Evolutionary conservation across 495 filamentous ascomycete genomes (phyloP).

Genomic region (Lasiosphaeria hispida): DNA sequence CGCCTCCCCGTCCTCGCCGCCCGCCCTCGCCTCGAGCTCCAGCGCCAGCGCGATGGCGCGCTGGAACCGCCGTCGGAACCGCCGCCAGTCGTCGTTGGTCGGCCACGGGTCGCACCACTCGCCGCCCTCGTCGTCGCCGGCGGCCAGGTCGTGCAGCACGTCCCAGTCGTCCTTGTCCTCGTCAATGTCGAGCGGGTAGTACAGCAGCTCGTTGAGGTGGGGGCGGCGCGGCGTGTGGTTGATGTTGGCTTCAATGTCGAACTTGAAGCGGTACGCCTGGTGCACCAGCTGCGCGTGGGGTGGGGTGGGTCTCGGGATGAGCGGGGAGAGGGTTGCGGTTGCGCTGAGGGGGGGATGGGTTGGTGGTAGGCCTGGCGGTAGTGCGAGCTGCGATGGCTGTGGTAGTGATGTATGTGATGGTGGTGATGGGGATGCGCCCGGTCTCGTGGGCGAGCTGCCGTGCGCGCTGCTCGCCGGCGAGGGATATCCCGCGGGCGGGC

Average conservation of each 20-base stretch:
- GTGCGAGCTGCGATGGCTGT: not conserved
- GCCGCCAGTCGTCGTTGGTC: conserved; percentile 40
- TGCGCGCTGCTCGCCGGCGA: not conserved
- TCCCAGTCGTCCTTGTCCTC: conserved; percentile 35
- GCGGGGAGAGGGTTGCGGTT: not conserved
- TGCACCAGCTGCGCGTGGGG: conserved; percentile 31
- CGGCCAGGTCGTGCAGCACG: conserved; percentile 15
- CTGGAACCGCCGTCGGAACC: conserved; percentile 37
- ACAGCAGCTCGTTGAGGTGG: conserved; percentile 42
- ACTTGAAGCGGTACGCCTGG: conserved; percentile 51
- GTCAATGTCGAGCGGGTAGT: conserved; percentile 40
- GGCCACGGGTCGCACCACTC: conserved; percentile 42
- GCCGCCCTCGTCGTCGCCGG: conserved; percentile 19
- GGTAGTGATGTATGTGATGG: conserved; percentile 22
- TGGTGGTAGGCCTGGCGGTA: not conserved
- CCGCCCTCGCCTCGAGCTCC: conserved; percentile 15
- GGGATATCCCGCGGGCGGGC: not conserved
- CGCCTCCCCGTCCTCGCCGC: conserved; percentile 3
- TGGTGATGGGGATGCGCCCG: conserved; percentile 15
- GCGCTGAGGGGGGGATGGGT: conserved; percentile 5
- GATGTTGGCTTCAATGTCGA: conserved; percentile 49
- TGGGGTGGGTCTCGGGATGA: conserved; percentile 30
- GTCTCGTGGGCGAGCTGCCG: not conserved
- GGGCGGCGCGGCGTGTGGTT: conserved; percentile 44
- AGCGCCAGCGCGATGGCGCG: conserved; percentile 31